Percentiles rank a stretch among this genome's conserved stretches.
phyloP scores from a whole-genome alignment of 805 yeast genomes.

The Candida odintsovae region DNA sequence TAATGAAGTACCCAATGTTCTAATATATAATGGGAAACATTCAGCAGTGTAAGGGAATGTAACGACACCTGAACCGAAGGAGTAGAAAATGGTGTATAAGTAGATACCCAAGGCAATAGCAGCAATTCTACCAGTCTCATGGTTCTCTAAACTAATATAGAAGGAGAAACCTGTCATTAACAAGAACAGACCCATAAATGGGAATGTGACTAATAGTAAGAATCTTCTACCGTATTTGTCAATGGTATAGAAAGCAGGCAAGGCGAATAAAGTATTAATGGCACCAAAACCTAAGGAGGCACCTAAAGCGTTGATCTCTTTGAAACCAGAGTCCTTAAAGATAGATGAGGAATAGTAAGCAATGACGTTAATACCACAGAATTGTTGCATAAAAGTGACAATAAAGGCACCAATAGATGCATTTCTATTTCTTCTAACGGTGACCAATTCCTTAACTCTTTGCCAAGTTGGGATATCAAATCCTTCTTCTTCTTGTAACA shows the following conservation, averaged over 20 bases:
- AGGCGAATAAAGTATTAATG: conserved; percentile 72
- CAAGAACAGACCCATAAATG: conserved; percentile 55
- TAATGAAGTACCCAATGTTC: conserved; percentile 76
- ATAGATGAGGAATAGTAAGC: conserved; percentile 81
- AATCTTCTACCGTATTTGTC: conserved; percentile 73
- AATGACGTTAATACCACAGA: conserved; percentile 85
- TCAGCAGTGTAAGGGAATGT: conserved; percentile 89
- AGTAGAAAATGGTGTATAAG: conserved; percentile 64
- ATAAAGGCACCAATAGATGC: conserved; percentile 77
- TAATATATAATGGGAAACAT: conserved; percentile 69
- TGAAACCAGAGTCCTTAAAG: conserved; percentile 61
- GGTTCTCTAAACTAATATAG: conserved; percentile 46
- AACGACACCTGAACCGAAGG: conserved; percentile 85
- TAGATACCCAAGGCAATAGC: conserved; percentile 70
- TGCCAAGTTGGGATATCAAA: conserved; percentile 38
- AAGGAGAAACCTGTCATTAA: conserved; percentile 66
- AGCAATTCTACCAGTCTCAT: conserved; percentile 51
- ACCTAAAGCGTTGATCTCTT: conserved; percentile 54
- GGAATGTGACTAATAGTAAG: conserved; percentile 53
- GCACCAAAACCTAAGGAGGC: conserved; percentile 88
- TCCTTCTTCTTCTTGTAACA: conserved; percentile 57
- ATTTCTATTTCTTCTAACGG: conserved; percentile 75
- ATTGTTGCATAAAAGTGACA: conserved; percentile 86
- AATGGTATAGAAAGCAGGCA: conserved; percentile 77
- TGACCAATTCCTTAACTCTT: conserved; percentile 53